Evolutionary conservation across 495 filamentous ascomycete genomes (phyloP), one percentile per base, ranked within the genome.

Genomic region (Thermochaetoides thermophila): DNA sequence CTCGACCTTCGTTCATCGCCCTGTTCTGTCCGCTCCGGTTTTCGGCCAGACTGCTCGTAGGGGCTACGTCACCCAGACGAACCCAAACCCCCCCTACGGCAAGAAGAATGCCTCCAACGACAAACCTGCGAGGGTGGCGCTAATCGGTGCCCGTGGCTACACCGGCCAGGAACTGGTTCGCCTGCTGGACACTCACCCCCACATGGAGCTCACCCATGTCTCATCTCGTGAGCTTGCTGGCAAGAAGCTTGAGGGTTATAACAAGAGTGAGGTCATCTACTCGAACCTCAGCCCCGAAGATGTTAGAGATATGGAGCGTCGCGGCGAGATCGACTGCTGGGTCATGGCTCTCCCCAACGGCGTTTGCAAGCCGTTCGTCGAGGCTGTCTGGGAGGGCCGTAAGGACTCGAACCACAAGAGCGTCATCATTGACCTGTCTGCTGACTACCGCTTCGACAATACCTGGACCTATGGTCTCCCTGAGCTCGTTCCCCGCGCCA

Each of bases 321-420:
- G 78, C 27, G 80, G 80, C n/a, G 78, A 89, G 33, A 82, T 97
- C 34, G 89, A 97, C 63, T 91, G 84, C 61, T 96, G 85, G 84
- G 83, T 97, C 21, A 92, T 96, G 84, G 89, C 89, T 23, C 70
- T 97, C 17, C 89, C 89, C 9, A 97, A 97, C 48, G 89, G 89
- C 31, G 84, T 97, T 36, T 94, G 85, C 69, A 84, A 87, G 61
- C 89, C 89, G 2, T 97, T 81, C 47, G 83, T 96, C 10, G 85
- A 96, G 41, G 87, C 89, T 17, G 73, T 97, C 29, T 71, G 87
- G 48, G 73, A 80, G 54, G 73, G 70, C 22, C 69, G 72, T 32
- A 59, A 59, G 42, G 53, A 44, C 3, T 54, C 57, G 10, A 64
- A 69, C 38, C 67, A 74, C 38, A 76, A 79, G 43, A 83, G 79